A percentile compares a stretch with the other conserved stretches of the same genome.
Conservation (phyloP, 2,329 filamentous ascomycete species). For the Beauveria sp. region DNA sequence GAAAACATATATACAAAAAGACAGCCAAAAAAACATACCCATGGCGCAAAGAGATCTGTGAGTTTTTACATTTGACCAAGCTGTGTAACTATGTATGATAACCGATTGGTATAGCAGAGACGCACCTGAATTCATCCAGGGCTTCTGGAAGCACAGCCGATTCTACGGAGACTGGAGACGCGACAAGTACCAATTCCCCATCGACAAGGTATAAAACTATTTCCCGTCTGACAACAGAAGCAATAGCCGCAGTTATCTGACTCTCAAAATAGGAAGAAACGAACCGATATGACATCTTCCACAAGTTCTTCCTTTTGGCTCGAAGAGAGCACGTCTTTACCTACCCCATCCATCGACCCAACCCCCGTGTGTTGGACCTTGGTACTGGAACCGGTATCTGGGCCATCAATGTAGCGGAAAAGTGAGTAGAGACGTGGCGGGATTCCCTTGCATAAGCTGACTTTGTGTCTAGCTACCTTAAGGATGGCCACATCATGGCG, state of each 20-base stretch:
- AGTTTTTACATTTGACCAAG: neutral
- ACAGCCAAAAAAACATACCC: neutral
- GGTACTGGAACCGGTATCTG: slow-evolving; percentile 89
- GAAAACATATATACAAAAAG: neutral
- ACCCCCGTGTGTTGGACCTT: slow-evolving; percentile 46
- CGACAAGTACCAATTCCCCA: slow-evolving; percentile 70
- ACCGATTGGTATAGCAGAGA: slow-evolving; percentile 4
- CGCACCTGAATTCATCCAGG: slow-evolving; percentile 12
- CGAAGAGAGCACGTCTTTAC: slow-evolving; percentile 36
- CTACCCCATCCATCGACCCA: slow-evolving; percentile 13
- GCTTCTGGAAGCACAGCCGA: slow-evolving; percentile 55
- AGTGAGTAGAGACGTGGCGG: slow-evolving; percentile 42
- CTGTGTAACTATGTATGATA: slow-evolving; percentile 14
- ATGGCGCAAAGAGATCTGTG: slow-evolving; percentile 2
- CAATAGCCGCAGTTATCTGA: neutral
- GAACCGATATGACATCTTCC: slow-evolving; percentile 73
- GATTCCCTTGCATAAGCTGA: neutral
- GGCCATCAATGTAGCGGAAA: slow-evolving; percentile 72
- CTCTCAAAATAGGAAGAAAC: slow-evolving; percentile 50
- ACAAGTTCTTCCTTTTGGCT: slow-evolving; percentile 65
- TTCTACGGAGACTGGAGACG: slow-evolving; percentile 60
- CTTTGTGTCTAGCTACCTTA: slow-evolving; percentile 16
- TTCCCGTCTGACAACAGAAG: neutral
- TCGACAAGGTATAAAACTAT: slow-evolving; percentile 55
- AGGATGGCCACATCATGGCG: slow-evolving; percentile 26